These are phyloP conservation scores for Elaeis guineensis DNA, from an alignment of 176 grass and related monocot species.

Conservation along the genomic window DNA sequence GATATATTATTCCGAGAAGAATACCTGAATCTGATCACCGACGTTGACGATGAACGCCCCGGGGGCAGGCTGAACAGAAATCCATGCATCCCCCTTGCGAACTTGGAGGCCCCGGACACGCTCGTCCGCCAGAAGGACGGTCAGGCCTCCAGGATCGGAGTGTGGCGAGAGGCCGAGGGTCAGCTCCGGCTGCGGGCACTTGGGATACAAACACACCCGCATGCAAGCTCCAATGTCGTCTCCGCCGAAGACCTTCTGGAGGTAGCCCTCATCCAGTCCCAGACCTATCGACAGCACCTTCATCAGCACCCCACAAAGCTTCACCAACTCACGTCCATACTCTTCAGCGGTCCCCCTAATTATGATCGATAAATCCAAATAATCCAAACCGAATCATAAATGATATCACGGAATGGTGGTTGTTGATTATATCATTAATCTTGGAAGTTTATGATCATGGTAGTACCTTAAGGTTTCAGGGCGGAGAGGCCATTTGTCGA, in stretches of 20 bases:
- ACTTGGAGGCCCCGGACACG: slow-evolving; percentile 49
- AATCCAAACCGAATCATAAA: neutral
- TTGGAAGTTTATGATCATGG: no score
- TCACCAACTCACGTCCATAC: slow-evolving; percentile 31
- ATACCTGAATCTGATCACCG: slow-evolving; percentile 67
- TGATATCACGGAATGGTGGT: no score
- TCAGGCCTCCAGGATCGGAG: slow-evolving; percentile 65
- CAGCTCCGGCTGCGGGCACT: slow-evolving; percentile 64
- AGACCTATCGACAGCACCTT: slow-evolving; percentile 49
- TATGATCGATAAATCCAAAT: neutral
- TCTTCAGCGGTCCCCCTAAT: slow-evolving; percentile 47
- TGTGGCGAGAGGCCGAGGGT: slow-evolving; percentile 59
- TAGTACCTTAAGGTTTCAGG: slow-evolving; percentile 40
- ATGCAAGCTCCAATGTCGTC: slow-evolving; percentile 24
- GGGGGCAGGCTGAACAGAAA: slow-evolving; percentile 36
- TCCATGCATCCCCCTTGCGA: slow-evolving; percentile 44
- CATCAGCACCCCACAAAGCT: slow-evolving; percentile 29
- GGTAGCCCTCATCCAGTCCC: slow-evolving; percentile 36
- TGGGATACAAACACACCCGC: slow-evolving; percentile 57
- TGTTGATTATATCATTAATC: no score
- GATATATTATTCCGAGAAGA: slow-evolving; percentile 3
- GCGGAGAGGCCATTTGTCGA: slow-evolving; percentile 44
- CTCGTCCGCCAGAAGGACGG: slow-evolving; percentile 55
- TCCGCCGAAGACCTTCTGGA: slow-evolving; percentile 35
- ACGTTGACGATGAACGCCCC: slow-evolving; percentile 52